These are phyloP conservation scores for Collybia mongolica DNA, from an alignment of 768 basidiomycete genomes.

Conservation along the genomic window DNA sequence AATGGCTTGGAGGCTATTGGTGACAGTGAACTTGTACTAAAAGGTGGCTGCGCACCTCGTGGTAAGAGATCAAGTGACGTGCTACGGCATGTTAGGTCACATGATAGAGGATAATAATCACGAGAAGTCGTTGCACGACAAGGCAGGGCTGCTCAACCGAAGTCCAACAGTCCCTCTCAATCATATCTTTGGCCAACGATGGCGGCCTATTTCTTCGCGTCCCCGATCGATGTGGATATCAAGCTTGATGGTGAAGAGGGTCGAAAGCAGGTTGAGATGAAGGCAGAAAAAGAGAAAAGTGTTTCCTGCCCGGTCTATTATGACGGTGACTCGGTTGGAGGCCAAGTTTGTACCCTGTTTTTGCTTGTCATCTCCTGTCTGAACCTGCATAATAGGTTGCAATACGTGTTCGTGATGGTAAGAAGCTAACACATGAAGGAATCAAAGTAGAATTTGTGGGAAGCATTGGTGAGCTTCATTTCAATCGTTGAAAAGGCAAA, in stretches of 20 bases:
- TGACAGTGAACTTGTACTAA: too few species aligned
- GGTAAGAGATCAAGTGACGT: too few species aligned
- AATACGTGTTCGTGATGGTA: conserved; percentile 90
- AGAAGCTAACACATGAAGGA: conserved; percentile 92
- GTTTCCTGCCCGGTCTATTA: conserved; percentile 91
- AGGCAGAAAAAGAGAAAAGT: conserved; percentile 84
- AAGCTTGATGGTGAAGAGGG: conserved; percentile 85
- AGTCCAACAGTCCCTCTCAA: too few species aligned
- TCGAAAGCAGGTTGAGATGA: conserved; percentile 87
- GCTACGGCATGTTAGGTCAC: too few species aligned
- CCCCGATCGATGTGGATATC: conserved; percentile 89
- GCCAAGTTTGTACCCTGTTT: conserved; percentile 56
- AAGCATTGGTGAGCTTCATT: conserved; percentile 71
- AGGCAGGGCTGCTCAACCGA: too few species aligned
- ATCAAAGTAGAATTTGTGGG: conserved; percentile 98
- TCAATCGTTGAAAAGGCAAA: background rate
- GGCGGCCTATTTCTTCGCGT: conserved; percentile 91
- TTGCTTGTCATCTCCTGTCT: background rate
- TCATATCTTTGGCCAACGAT: conserved; percentile 29
- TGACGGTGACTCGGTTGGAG: conserved; percentile 90
- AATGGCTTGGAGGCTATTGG: too few species aligned
- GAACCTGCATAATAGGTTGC: conserved; percentile 53
- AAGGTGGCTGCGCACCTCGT: too few species aligned
- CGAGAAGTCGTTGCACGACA: too few species aligned
- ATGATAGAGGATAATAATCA: too few species aligned